These are phyloP conservation scores for Leucogyrophana mollusca DNA, from an alignment of 768 basidiomycete species.

Conservation along the genomic window DNA sequence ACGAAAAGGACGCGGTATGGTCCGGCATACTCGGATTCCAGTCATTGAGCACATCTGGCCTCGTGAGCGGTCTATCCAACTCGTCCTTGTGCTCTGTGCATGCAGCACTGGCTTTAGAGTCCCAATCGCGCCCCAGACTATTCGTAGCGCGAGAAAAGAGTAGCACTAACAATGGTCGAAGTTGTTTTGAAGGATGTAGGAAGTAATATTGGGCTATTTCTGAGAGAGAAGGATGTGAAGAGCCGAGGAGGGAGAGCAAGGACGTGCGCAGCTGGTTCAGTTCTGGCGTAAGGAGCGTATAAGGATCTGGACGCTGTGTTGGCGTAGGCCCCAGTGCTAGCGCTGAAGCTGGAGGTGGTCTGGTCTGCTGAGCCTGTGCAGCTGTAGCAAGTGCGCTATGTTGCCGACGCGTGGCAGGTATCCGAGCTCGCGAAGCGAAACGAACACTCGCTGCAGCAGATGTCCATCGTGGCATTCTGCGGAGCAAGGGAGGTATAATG, in stretches of 20 bases:
- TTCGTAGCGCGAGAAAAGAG: constrained; percentile 93
- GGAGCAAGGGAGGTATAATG: too few species aligned
- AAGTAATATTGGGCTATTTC: constrained; percentile 94
- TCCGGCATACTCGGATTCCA: constrained; percentile 88
- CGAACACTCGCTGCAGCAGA: constrained; percentile 13
- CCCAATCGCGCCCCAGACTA: constrained; percentile 72
- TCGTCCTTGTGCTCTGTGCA: constrained; percentile 51
- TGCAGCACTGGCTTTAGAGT: constrained; percentile 58
- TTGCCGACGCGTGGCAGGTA: constrained; percentile 23
- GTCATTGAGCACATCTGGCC: constrained; percentile 83
- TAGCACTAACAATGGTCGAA: constrained; percentile 86
- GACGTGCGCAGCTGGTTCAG: constrained; percentile 68
- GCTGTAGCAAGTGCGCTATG: constrained; percentile 43
- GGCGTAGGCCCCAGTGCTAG: background rate
- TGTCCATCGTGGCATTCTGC: constrained; percentile 21
- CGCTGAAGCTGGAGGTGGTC: background rate
- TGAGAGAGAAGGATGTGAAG: constrained; percentile 84
- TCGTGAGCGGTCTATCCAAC: constrained; percentile 78
- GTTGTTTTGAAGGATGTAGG: constrained; percentile 82
- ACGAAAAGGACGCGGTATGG: constrained; percentile 64
- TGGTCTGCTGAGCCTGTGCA: constrained; percentile 7
- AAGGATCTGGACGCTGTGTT: constrained; percentile 55
- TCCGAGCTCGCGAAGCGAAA: constrained; percentile 10
- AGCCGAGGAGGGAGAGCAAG: constrained; percentile 77
- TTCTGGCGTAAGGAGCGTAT: constrained; percentile 68